Evolutionary conservation across 768 basidiomycete genomes (phyloP), one percentile per base, ranked within the genome.

Genomic region (Cystobasidium tubakii): DNA sequence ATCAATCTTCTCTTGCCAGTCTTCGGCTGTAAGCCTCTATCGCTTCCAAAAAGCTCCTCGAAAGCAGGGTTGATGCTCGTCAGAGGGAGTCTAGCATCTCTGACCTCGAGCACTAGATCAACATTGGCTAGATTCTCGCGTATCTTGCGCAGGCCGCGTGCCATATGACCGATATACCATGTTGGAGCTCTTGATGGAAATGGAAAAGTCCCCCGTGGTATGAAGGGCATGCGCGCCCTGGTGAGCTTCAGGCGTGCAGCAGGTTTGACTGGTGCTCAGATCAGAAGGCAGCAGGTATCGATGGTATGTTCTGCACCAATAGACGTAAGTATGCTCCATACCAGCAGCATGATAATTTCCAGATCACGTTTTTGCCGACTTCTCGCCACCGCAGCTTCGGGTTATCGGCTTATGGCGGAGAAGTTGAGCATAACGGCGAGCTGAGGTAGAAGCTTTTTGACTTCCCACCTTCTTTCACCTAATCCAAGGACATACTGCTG

Each of bases 41-140:
- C 71, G 63, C 33, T 73, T 70, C 73, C 54, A 44, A 82, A 62
- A 29, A 81, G 75, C 13, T 88, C 86, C 85, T 98, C 93, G 72
- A 98, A 86, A 21, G 87, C 87, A 73, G 88, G 86, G 81, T 98
- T 98, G 81, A 98, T 90, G 77, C 91, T 93, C 25, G 94, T 94
- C 75, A 98, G 84, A 6, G 95, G 95, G 67, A 98, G 84, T 34
- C 95, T 87, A 15, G 93, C 87, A 82, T 99, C 95, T 79, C 95
- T 86, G 33, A 94, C 87, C 83, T 99, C 95, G 75, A 99, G 88
- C 64, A 98, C 90, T 70, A 98, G 87, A 79, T 93, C 89, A 39
- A 91, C 91, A 75, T 88, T 87, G 36, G 88, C 86, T 15, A 77
- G 43, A 39, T 73, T 67, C 33, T 77, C 62, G 29, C 77, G 75